These are phyloP conservation scores for Trichoderma citrinoviride DNA, from an alignment of 2,329 filamentous ascomycete genomes.

Conservation along the genomic window DNA sequence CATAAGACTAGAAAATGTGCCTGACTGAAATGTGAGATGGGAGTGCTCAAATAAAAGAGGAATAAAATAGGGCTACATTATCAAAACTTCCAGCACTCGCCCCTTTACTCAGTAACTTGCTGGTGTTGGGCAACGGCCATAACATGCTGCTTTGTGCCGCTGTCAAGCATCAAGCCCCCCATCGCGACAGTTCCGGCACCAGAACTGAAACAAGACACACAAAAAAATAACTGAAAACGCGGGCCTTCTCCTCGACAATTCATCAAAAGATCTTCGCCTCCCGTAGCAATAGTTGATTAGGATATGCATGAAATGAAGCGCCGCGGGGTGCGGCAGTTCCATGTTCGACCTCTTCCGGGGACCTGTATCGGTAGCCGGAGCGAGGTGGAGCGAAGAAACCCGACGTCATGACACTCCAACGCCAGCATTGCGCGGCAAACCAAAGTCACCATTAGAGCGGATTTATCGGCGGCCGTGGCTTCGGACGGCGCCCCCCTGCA, in stretches of 20 bases:
- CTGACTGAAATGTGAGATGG: slow-evolving; percentile 37
- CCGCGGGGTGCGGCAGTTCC: slow-evolving; percentile 32
- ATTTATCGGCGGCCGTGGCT: slow-evolving; percentile 86
- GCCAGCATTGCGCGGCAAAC: slow-evolving; percentile 28
- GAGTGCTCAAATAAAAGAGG: slow-evolving; percentile 34
- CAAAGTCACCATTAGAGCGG: slow-evolving; percentile 1
- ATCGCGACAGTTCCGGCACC: slow-evolving; percentile 31
- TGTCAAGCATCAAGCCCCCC: slow-evolving; percentile 26
- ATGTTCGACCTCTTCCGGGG: slow-evolving; percentile 35
- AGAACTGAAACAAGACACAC: slow-evolving; percentile 24
- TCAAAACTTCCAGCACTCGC: slow-evolving; percentile 33
- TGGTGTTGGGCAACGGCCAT: slow-evolving; percentile 21
- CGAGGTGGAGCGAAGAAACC: slow-evolving; percentile 22
- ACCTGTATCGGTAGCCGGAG: slow-evolving; percentile 36
- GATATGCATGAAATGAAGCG: slow-evolving; percentile 34
- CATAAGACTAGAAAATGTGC: slow-evolving; percentile 44
- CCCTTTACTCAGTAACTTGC: slow-evolving; percentile 16
- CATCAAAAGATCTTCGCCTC: slow-evolving; percentile 12
- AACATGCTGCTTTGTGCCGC: slow-evolving; percentile 27
- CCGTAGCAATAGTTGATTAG: slow-evolving; percentile 26
- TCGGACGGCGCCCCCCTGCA: slow-evolving; percentile 87
- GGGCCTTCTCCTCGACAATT: slow-evolving; percentile 2
- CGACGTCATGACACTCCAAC: slow-evolving; percentile 31
- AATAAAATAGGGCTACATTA: slow-evolving; percentile 38
- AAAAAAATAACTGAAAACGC: not conserved